Base-by-base conservation (phyloP, 345 rosid species). In the Syzygium aromaticum region DNA sequence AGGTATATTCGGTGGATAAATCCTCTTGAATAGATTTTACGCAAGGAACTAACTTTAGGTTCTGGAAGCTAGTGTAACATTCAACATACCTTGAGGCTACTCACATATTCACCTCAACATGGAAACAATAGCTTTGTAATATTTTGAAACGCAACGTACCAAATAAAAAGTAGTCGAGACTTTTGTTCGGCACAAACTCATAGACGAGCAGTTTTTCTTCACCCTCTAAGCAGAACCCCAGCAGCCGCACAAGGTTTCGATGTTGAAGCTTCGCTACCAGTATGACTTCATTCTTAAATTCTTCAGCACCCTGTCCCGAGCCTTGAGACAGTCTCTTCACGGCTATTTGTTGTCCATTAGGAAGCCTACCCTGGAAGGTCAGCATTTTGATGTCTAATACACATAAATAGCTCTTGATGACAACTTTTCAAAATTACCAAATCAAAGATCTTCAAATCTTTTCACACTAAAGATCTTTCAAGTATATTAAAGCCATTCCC, bases 211-310 rank as follows among this genome's bases (percentile, higher is more conserved):
- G 84, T 67, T 91, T 92, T 67, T 96, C 97, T 51, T 91, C 95
- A 67, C 91, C 90, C 85, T 93, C 91, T 83, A 91, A 84, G 85
- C 97, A 94, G 85, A 94, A 95, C 3, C 98, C 96, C 0, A 93
- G 86, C 63, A 95, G 87, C 51, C 88, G 93, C 63, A 95, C 96
- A 46, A 96, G 91, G 84, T 95, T 95, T 46, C 92, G 85, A 87
- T 96, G 97, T 85, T 96, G 97, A 46, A 96, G 91, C 86, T 91
- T 92, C 0, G 95, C 89, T 28, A 96, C 92, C 28, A 95, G 86
- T 8, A 88, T 43, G 21, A 95, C 93, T 86, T 95, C 97, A 19
- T 93, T 96, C 87, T 87, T 90, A 54, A 96, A 93, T 84, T 96
- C 95, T 84, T 77, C 86, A 0, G 87, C 84, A 14, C 98, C 98